Base-by-base conservation (phyloP, 176 grass and related monocot genomes). In the Eragrostis nindensis region DNA sequence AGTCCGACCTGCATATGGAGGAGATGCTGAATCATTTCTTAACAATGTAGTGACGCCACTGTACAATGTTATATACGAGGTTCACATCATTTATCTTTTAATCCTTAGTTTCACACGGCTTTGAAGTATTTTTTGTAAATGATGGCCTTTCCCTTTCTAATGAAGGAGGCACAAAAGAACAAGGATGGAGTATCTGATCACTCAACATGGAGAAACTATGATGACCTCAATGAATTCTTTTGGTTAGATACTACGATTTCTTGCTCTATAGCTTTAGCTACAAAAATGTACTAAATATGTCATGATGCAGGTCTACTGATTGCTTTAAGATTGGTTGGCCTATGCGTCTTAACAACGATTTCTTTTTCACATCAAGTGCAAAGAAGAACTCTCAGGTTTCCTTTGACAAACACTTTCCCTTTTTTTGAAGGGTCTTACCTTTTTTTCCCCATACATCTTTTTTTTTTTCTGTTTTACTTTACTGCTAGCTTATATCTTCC, bases 291-390 rank as follows among this genome's bases (percentile, higher is more conserved):
- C 52, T 70, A 47, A 79, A 85, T 72, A 40, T 77, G 64, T 71
- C 64, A 17, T 0, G 9, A 48, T 84, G 80, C 71, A 98, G 95
- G 95, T 94, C 95, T 62, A 71, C 85, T 7, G 86, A 93, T 87
- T 98, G 95, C 86, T 98, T 98, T 80, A 95, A 92, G 86, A 70
- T 98, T 84, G 95, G 95, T 64, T 98, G 95, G 95, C 92, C 95
- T 32, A 93, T 98, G 95, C 92, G 95, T 44, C 82, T 68, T 47
- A 78, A 89, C 53, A 94, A 88, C 46, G 90, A 93, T 56, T 98
- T 98, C 83, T 98, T 93, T 91, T 86, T 71, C 62, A 88, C 88
- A 66, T 61, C 81, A 15, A 84, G 48, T 80, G 62, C 65, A 73
- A 57, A 71, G 76, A 76, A 81, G 42, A 73, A 80, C 9, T 70